Evolutionary conservation across 1,139 yeast genomes (phyloP).

Genomic region (Lodderomyces orthopsilosis): DNA sequence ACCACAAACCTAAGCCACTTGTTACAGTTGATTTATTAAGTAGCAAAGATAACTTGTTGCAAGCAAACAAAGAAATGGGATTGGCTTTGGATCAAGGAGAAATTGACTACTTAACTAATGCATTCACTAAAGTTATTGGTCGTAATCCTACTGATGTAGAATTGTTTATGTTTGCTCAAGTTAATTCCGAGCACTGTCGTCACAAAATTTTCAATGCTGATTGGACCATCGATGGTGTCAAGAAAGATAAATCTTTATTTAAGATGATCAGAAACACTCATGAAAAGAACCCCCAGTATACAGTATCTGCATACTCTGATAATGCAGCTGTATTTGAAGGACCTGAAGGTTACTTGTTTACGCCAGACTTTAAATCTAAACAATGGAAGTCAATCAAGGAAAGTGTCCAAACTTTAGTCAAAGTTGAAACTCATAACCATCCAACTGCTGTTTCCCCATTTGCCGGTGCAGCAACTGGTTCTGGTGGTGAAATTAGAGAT

Average conservation of each 20-base stretch:
- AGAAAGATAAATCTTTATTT: conserved; percentile 74
- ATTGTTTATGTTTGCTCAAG: conserved; percentile 98
- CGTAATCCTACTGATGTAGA: conserved; percentile 98
- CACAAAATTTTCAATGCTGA: conserved; percentile 98
- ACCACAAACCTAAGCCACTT: conserved; percentile 82
- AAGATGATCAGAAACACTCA: conserved; percentile 97
- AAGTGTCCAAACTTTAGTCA: conserved; percentile 82
- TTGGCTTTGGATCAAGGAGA: conserved; percentile 92
- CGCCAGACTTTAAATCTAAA: conserved; percentile 73
- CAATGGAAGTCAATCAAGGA: conserved; percentile 76
- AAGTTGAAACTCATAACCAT: conserved; percentile 98
- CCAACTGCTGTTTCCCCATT: conserved; percentile 99
- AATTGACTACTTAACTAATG: conserved; percentile 78
- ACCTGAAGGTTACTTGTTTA: conserved; percentile 65
- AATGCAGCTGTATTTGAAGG: conserved; percentile 98
- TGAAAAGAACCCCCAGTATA: conserved; percentile 70
- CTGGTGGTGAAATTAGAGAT: conserved; percentile 99
- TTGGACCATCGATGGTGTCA: conserved; percentile 89
- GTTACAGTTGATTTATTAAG: conserved; percentile 65
- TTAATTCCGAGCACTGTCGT: conserved; percentile 98
- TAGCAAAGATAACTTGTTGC: conserved; percentile 60
- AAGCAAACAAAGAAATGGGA: conserved; percentile 82
- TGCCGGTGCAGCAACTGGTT: conserved; percentile 99
- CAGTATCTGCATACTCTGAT: conserved; percentile 93
- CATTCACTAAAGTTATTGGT: conserved; percentile 70